Percentiles rank a stretch among this genome's conserved stretches.
These are phyloP conservation scores for Pseudogymnoascus sp. DNA, from an alignment of 2,329 filamentous ascomycete species.

Conservation along the genomic window DNA sequence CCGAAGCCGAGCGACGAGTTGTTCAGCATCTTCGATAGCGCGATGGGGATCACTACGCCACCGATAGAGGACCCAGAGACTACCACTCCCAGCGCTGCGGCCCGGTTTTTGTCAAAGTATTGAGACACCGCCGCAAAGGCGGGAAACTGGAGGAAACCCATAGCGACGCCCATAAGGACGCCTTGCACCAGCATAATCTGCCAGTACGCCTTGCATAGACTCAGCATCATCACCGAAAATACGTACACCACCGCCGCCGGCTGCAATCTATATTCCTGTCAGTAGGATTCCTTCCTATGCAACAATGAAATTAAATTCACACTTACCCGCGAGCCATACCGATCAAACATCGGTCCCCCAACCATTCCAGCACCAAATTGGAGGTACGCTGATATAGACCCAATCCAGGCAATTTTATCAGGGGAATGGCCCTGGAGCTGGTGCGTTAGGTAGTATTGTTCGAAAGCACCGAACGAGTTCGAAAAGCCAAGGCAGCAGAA, in stretches of 20 bases:
- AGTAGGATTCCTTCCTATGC: slow-evolving; percentile 25
- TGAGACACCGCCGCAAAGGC: slow-evolving; percentile 34
- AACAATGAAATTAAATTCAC: slow-evolving; percentile 24
- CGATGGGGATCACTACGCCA: slow-evolving; percentile 50
- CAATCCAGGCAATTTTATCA: slow-evolving; percentile 49
- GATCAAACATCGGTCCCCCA: slow-evolving; percentile 52
- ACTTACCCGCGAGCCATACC: slow-evolving; percentile 45
- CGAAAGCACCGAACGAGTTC: slow-evolving; percentile 41
- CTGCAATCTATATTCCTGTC: slow-evolving; percentile 20
- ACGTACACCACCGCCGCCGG: slow-evolving; percentile 41
- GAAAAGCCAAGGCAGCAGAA: slow-evolving; percentile 30
- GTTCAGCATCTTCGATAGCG: slow-evolving; percentile 43
- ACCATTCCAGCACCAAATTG: slow-evolving; percentile 43
- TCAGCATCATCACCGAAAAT: slow-evolving; percentile 53
- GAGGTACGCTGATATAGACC: slow-evolving; percentile 43
- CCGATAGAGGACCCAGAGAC: slow-evolving; percentile 35
- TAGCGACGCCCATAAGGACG: slow-evolving; percentile 34
- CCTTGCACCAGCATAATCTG: slow-evolving; percentile 41
- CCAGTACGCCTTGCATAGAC: slow-evolving; percentile 43
- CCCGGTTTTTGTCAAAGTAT: slow-evolving; percentile 36
- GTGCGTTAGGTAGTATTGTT: slow-evolving; percentile 44
- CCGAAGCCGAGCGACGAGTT: slow-evolving; percentile 36
- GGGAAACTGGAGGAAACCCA: slow-evolving; percentile 34
- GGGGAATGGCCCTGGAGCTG: slow-evolving; percentile 38
- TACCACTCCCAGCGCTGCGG: slow-evolving; percentile 37